Base-by-base conservation (phyloP, 148 eudicot genomes). In the Nyssa sinensis region DNA sequence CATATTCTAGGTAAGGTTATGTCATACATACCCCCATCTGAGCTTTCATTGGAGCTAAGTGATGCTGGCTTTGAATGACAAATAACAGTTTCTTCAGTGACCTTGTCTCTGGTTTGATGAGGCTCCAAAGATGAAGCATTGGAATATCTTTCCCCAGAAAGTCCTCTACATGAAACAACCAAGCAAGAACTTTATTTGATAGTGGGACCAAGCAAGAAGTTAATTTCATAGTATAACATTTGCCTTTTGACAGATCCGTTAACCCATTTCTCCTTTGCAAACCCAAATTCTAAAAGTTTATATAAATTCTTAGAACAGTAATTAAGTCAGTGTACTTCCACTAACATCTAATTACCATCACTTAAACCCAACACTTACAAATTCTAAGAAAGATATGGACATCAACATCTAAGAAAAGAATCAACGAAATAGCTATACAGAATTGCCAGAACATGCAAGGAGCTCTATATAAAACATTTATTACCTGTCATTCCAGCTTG, bases 1-100 rank as follows among this genome's bases (percentile, higher is more conserved):
- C 17, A 1, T 14, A 14, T 35, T 25, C 12, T 9, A 19, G 21
- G 23, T 29, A 59, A 63, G 21, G 3, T 49, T 63, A 28, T 44
- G 37, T 27, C 77, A 74, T 62, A 87, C 77, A 74, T 62, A 87
- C 90, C 90, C 74, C 86, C 88, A 58, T 85, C 86, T 25, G 84
- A 87, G 80, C 86, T 87, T 75, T 87, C 90, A n/a, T 84, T 82
- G 66, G 90, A 83, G 73, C 81, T 85, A 70, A 84, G 75, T 29
- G 90, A 87, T 60, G 90, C 78, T 76, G 83, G 88, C 68, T 87
- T 82, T 60, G 88, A 84, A 72, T 78, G 88, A 77, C 76, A 81
- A 57, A 83, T 78, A 72, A 87, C 69, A 27, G 81, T 82, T 72
- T 81, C 86, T 77, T 84, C 90, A 65, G 64, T 61, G 14, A 30